These are phyloP conservation scores for Annulohypoxylon stygium DNA, from an alignment of 495 filamentous ascomycete species.

Conservation along the genomic window DNA sequence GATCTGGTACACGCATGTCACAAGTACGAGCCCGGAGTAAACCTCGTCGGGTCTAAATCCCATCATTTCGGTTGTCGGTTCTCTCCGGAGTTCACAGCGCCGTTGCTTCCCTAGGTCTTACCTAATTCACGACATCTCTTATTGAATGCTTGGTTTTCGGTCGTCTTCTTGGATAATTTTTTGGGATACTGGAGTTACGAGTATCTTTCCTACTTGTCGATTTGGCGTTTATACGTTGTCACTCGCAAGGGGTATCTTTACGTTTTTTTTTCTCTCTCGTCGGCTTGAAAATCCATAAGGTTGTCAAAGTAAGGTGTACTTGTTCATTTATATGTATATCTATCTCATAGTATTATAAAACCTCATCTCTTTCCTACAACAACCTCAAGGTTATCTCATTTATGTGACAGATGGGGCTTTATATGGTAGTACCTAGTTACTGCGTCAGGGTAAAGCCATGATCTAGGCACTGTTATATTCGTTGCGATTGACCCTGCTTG, in stretches of 20 bases:
- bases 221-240: conserved; percentile 20
- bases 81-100: not conserved
- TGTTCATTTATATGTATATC: not conserved
- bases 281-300: not conserved
- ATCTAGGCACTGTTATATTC: not conserved
- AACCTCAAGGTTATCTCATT: not conserved
- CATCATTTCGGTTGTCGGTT: not conserved
- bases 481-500: not conserved
- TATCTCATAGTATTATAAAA: conserved; percentile 4
- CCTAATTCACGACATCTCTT: conserved; percentile 15
- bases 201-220: conserved; percentile 1
- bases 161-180: conserved; percentile 1
- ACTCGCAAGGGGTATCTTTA: conserved; percentile 1
- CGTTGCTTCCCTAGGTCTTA: not conserved
- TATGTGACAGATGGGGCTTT: not conserved
- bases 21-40: not conserved
- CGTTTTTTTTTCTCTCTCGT: not conserved
- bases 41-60: not conserved
- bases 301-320: not conserved
- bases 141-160: conserved; percentile 4
- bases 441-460: not conserved
- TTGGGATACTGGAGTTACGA: not conserved
- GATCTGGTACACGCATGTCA: conserved; percentile 11
- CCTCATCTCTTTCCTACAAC: not conserved
- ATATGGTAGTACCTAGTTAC: not conserved